Evolutionary conservation across 2,329 filamentous ascomycete species (phyloP), one percentile per base, ranked within the genome.

Genomic region (Neurospora sp.): DNA sequence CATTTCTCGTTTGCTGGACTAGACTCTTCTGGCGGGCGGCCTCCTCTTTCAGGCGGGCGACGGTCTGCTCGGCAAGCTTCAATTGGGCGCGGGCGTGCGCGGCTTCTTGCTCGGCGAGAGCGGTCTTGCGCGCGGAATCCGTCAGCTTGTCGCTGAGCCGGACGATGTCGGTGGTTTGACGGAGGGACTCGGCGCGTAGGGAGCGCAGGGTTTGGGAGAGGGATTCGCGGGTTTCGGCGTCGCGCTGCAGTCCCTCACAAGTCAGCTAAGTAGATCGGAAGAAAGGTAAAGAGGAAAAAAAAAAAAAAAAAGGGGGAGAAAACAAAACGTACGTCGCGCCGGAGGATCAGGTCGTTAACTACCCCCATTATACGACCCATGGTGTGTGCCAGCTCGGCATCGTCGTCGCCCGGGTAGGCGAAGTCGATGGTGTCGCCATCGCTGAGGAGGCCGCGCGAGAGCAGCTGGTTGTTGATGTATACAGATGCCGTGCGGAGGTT

Each of bases 361-460:
- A 99, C 86, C 78, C 95, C 92, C 82, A 99, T 97, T 75, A 98
- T 90, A 74, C 89, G 88, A 23, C 91, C 91, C 89, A 96, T 95
- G 19, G 91, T 92, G 68, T 86, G 87, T 33, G 79, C 78, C 58
- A 84, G 74, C 40, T 76, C 76, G 66, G 70, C 77, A 86, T 90
- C 87, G 71, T 84, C 86, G 73, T 87, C 84, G 68, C 87, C 52
- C 9, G 92, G 90, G 72, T 88, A 84, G 71, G 91, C 89, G 79
- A 99, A 99, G 79, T 97, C 90, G 80, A 99, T 92, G 58, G 82
- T 84, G 76, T 91, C 88, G 74, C 91, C 89, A 85, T 90, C 88
- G 74, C 87, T 84, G 33, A 91, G 79, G 10, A 91, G 81, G 3
- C 89, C 89, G 71, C 89, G 83, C 4, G 89, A 90, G 13, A 91